phyloP scores from a whole-genome alignment of 139 green algal genomes.

The Auxenochlorella pyrenoidosa region DNA sequence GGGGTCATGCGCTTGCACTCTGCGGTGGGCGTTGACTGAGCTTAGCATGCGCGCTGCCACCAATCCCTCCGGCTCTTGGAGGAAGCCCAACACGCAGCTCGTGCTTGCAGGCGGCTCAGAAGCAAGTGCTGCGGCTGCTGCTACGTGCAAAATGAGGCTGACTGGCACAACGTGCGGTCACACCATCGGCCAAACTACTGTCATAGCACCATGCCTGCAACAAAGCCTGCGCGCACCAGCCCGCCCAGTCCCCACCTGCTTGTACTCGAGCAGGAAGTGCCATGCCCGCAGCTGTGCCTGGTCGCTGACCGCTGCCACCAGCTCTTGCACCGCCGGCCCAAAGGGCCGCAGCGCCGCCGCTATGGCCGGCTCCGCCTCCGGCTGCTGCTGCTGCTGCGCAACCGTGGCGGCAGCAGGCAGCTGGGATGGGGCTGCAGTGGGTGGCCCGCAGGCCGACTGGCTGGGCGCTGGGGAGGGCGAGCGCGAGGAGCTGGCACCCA shows the following conservation, averaged over 20 bases:
- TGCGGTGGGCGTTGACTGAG: background rate
- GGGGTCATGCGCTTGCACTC: too few relatives aligned
- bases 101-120: too few relatives aligned
- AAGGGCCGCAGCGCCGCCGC: conserved; percentile 10
- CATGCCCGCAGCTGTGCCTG: conserved; percentile 4
- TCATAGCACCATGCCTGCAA: too few relatives aligned
- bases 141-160: too few relatives aligned
- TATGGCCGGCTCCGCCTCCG: conserved; percentile 3
- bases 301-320: background rate
- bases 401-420: background rate
- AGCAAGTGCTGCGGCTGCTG: too few relatives aligned
- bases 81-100: too few relatives aligned
- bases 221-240: too few relatives aligned
- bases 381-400: background rate
- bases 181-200: too few relatives aligned
- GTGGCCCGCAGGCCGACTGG: background rate
- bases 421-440: background rate
- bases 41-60: too few relatives aligned
- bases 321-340: background rate
- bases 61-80: too few relatives aligned
- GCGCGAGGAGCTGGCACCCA: too few relatives aligned
- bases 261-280: conserved; percentile 26
- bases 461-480: background rate
- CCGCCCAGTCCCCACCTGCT: conserved; percentile 16
- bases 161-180: too few relatives aligned